Evolutionary conservation across 306 rosid species (phyloP).

Genomic region (Ziziphus jujuba): DNA sequence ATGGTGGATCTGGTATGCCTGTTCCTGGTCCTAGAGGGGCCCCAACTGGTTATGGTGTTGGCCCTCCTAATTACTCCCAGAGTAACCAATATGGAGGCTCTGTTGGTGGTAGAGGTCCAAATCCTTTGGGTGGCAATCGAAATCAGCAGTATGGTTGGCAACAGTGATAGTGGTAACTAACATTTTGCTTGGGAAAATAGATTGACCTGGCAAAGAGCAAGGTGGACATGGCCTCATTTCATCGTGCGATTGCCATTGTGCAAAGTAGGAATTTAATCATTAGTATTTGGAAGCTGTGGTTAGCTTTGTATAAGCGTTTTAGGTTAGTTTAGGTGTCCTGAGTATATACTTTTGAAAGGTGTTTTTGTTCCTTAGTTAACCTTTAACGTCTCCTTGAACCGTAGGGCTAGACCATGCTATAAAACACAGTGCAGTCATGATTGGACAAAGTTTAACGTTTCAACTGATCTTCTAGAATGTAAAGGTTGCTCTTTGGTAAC

Average conservation of each 20-base stretch:
- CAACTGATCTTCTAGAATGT: no score
- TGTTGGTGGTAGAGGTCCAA: conserved; percentile 43
- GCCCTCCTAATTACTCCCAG: conserved; percentile 54
- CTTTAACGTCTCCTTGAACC: background rate
- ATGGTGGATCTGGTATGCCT: conserved; percentile 52
- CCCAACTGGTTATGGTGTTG: conserved; percentile 48
- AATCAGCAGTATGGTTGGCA: conserved; percentile 63
- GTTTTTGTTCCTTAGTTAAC: background rate
- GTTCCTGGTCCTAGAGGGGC: conserved; percentile 64
- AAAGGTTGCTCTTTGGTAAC: no score
- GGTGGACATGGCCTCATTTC: background rate
- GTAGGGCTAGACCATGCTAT: no score
- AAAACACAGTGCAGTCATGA: no score
- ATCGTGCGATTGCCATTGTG: background rate
- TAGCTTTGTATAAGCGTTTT: background rate
- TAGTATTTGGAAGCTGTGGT: background rate
- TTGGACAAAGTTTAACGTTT: no score
- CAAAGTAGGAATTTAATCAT: background rate
- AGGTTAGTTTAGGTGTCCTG: background rate
- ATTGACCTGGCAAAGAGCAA: background rate
- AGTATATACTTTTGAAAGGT: background rate
- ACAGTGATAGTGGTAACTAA: conserved; percentile 18
- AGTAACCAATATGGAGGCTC: conserved; percentile 59
- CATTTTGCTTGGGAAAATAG: background rate
- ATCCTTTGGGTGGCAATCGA: conserved; percentile 46